A percentile compares a stretch with the other conserved stretches of the same genome.
Evolutionary conservation across 306 rosid species (phyloP).

Genomic region (Oxytropis ochrocephala): DNA sequence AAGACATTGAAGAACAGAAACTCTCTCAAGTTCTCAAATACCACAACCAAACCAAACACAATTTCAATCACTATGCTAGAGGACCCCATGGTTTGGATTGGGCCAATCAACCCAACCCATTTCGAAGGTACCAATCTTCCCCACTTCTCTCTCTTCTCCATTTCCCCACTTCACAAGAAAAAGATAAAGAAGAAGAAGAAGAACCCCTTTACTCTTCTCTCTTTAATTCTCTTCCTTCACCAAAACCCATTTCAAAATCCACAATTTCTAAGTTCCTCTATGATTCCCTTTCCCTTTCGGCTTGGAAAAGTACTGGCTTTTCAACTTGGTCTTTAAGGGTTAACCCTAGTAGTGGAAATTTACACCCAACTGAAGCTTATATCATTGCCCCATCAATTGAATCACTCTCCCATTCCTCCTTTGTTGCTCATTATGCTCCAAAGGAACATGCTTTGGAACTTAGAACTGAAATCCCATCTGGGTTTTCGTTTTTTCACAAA

Average conservation of each 20-base stretch:
- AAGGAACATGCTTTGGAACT: constrained; percentile 85
- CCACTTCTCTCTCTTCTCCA: constrained; percentile 72
- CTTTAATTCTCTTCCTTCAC: constrained; percentile 57
- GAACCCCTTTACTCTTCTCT: constrained; percentile 58
- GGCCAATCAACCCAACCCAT: constrained; percentile 98
- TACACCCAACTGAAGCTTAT: constrained; percentile 91
- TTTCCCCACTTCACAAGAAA: constrained; percentile 18
- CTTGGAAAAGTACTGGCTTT: constrained; percentile 65
- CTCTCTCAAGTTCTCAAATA: constrained; percentile 55
- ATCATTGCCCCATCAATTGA: constrained; percentile 49
- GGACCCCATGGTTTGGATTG: constrained; percentile 92
- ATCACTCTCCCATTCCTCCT: constrained; percentile 41
- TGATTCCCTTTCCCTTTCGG: constrained; percentile 81
- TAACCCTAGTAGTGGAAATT: constrained; percentile 86
- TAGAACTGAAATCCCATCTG: constrained; percentile 55
- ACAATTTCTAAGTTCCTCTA: constrained; percentile 68
- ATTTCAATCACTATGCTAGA: constrained; percentile 56
- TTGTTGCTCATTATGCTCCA: constrained; percentile 88
- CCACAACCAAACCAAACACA: constrained; percentile 81
- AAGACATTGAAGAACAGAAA: constrained; percentile 31
- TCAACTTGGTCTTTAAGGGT: constrained; percentile 92
- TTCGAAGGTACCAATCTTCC: constrained; percentile 62
- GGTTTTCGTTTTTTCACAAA: constrained; percentile 44
- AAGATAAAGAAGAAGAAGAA: neutral
- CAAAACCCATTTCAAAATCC: constrained; percentile 62